Percentiles rank a stretch among this genome's conserved stretches.
These are phyloP conservation scores for Penicillium sp. DNA, from an alignment of 2,329 filamentous ascomycete species.

Conservation along the genomic window DNA sequence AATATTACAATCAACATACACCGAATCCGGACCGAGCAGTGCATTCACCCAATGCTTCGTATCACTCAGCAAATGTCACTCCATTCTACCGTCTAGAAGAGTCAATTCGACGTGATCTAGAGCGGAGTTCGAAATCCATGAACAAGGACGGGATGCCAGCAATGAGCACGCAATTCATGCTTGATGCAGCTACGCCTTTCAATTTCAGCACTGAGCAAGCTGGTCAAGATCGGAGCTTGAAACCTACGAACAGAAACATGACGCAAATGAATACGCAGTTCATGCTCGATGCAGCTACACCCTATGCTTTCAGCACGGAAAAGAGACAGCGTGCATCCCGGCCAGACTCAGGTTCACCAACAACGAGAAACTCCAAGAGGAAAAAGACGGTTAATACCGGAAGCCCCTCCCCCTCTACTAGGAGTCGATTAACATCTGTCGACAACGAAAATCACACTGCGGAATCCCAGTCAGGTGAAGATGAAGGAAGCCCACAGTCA, in stretches of 20 bases:
- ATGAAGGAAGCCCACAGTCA: neutral
- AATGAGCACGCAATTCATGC: conserved; percentile 41
- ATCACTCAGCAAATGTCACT: conserved; percentile 24
- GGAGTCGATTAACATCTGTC: neutral
- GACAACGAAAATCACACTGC: conserved; percentile 9
- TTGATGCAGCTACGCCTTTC: conserved; percentile 41
- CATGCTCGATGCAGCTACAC: conserved; percentile 40
- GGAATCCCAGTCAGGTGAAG: neutral
- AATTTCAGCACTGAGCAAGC: conserved; percentile 29
- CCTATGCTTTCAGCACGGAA: conserved; percentile 36
- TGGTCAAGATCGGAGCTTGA: conserved; percentile 1
- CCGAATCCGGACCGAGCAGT: conserved; percentile 13
- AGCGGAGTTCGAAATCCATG: conserved; percentile 1
- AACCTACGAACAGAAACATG: conserved; percentile 11
- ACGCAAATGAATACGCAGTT: conserved; percentile 38
- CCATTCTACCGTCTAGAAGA: conserved; percentile 28
- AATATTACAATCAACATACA: conserved; percentile 8
- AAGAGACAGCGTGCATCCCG: conserved; percentile 17
- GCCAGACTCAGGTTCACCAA: conserved; percentile 1
- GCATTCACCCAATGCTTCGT: conserved; percentile 11
- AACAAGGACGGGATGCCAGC: conserved; percentile 20
- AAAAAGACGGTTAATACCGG: neutral
- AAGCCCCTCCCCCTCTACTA: neutral
- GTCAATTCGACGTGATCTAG: conserved; percentile 2
- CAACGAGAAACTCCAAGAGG: neutral